Evolutionary conservation across 352 stramenopile genomes (phyloP).

Genomic region (Pythium vanterpoolii): DNA sequence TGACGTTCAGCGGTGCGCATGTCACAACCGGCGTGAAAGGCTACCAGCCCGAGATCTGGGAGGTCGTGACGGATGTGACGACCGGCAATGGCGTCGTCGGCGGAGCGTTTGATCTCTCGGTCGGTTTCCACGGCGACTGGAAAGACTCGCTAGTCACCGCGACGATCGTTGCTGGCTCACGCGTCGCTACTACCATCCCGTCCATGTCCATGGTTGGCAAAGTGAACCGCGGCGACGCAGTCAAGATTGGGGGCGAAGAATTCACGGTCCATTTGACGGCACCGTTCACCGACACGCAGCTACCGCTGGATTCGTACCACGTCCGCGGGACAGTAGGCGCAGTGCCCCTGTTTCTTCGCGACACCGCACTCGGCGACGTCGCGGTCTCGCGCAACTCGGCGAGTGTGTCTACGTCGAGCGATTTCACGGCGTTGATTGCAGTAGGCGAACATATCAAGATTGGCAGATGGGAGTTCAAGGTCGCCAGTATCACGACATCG

Average conservation of each 20-base stretch:
- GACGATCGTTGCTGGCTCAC: conserved; percentile 46
- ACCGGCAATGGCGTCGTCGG: conserved; percentile 32
- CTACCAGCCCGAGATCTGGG: conserved; percentile 64
- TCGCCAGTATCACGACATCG: conserved; percentile 28
- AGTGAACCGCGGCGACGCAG: conserved; percentile 62
- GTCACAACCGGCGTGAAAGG: conserved; percentile 38
- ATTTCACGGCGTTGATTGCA: conserved; percentile 36
- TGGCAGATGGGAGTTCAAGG: conserved; percentile 39
- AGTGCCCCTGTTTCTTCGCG: conserved; percentile 44
- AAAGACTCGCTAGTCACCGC: conserved; percentile 30
- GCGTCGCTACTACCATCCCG: conserved; percentile 41
- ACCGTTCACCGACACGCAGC: conserved; percentile 60
- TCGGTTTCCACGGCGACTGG: conserved; percentile 70
- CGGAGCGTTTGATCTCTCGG: conserved; percentile 66
- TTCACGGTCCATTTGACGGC: conserved; percentile 65
- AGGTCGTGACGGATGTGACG: conserved; percentile 46
- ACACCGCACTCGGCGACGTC: conserved; percentile 68
- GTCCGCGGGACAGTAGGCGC: conserved; percentile 33
- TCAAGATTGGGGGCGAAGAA: conserved; percentile 51
- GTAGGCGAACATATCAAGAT: conserved; percentile 60
- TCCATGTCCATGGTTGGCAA: conserved; percentile 48
- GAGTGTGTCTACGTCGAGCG: conserved; percentile 37
- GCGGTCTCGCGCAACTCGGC: conserved; percentile 34
- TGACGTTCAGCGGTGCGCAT: conserved; percentile 45
- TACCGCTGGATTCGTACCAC: conserved; percentile 71